Base-by-base conservation (phyloP, 2,329 filamentous ascomycete genomes). In the Paecilomyces dactylethromorphus region DNA sequence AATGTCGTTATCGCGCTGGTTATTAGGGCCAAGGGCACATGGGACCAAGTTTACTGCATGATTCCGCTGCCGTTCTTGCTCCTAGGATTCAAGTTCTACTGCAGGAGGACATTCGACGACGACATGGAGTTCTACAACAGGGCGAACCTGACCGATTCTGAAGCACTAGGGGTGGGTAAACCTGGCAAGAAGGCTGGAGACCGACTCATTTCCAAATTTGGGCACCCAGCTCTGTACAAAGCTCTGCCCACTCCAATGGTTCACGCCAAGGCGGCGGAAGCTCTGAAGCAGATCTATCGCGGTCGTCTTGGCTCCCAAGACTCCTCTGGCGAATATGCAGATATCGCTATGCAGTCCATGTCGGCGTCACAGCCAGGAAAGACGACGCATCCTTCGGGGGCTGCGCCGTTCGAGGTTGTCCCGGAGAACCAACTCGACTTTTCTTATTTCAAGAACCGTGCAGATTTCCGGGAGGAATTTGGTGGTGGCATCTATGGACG, bases 191-290 rank as follows among this genome's bases (percentile, higher is more conserved):
- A 75, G 61, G 68, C 71, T 5, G 71, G 84, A 82, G 67, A 87
- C 76, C 70, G 92, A 88, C 73, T 88, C 84, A 67, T 83, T 92
- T 58, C 88, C 84, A 60, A 86, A 26, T 99, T 97, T 70, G 92
- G 92, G 1, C 91, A 99, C 71, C 94, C 93, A 1, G 92, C 90
- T 3, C 81, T 97, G 15, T 96, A 94, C 79, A 90, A 89, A 73
- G 88, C 90, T 3, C 82, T 97, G 21, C 92, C 93, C 66, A 96
- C 92, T 0, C 93, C 93, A 2, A 97, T 97, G 92, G 93, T 97
- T 3, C 89, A 95, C 67, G 89, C 91, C 57, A 96, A 90, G 74
- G 91, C 91, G 2, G 90, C 94, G 68, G 92, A 94, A 60, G 82
- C 94, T 49, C 82, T 99, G 10, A 87, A 88, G n/a, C 85, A 89